Evolutionary conservation across 1,284 basidiomycete species (phyloP).

Genomic region (Ustilago crameri): DNA sequence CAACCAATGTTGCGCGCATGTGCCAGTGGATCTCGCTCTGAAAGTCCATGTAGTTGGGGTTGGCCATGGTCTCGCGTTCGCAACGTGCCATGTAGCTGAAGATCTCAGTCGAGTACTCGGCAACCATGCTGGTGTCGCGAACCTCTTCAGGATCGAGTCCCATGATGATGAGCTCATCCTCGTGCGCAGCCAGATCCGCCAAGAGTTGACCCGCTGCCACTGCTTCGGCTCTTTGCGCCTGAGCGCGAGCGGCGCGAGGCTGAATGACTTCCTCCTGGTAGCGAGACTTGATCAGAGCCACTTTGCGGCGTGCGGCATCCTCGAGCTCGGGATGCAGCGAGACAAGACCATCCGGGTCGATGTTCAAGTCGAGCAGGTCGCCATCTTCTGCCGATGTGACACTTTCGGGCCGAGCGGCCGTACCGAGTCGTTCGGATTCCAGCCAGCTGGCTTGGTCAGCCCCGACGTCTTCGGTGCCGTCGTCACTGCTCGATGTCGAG

Average conservation of each 20-base stretch:
- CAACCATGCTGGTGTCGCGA: conserved; percentile 95
- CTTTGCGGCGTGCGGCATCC: conserved; percentile 57
- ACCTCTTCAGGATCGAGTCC: conserved; percentile 73
- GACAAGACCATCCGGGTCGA: conserved; percentile 64
- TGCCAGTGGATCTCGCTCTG: conserved; percentile 94
- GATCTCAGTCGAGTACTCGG: conserved; percentile 97
- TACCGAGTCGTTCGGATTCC: conserved; percentile 37
- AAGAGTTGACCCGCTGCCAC: conserved; percentile 55
- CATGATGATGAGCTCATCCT: conserved; percentile 64
- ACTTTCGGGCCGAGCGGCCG: conserved; percentile 39
- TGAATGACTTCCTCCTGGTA: conserved; percentile 57
- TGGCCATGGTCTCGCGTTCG: conserved; percentile 88
- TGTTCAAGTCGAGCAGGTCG: conserved; percentile 53
- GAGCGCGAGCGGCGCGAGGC: conserved; percentile 52
- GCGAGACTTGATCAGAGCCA: conserved; percentile 54
- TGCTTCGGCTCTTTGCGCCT: conserved; percentile 53
- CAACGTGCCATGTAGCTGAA: conserved; percentile 85
- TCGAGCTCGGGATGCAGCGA: conserved; percentile 63
- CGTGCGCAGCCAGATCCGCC: conserved; percentile 59
- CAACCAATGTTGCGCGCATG: conserved; percentile 66
- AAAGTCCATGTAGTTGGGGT: conserved; percentile 90
- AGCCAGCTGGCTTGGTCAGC: conserved; percentile 33
- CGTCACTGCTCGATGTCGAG: conserved; percentile 44
- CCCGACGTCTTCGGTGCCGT: conserved; percentile 31
- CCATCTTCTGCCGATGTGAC: conserved; percentile 52